Percentiles rank a stretch among this genome's conserved stretches.
Evolutionary conservation across 2,329 filamentous ascomycete species (phyloP).

Genomic region (Colletotrichum incanum): DNA sequence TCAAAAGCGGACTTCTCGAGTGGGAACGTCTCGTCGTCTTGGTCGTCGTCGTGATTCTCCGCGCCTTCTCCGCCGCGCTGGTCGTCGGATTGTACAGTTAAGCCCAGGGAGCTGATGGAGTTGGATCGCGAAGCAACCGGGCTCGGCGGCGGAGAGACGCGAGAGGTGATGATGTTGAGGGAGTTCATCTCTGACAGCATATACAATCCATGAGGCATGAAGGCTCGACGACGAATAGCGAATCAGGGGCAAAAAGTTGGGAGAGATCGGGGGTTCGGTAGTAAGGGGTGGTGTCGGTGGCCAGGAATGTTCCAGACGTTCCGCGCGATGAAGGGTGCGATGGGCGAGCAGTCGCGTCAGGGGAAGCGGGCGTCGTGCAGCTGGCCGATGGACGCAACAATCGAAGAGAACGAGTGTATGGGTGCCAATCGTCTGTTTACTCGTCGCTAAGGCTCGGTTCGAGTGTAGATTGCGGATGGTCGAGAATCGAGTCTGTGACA

Average conservation of each 20-base stretch:
- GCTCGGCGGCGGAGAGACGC: constrained; percentile 77
- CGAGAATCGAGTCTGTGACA: constrained; percentile 12
- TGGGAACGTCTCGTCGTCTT: constrained; percentile 52
- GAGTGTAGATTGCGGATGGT: constrained; percentile 7
- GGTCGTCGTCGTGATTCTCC: constrained; percentile 46
- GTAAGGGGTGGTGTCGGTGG: constrained; percentile 36
- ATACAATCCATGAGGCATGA: constrained; percentile 68
- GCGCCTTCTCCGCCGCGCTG: constrained; percentile 50
- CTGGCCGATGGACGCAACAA: constrained; percentile 10
- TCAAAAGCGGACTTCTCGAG: constrained; percentile 37
- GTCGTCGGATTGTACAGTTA: constrained; percentile 62
- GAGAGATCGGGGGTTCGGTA: constrained; percentile 15
- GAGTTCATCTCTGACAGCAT: constrained; percentile 87
- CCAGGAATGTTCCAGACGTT: constrained; percentile 44
- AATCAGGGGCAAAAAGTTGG: constrained; percentile 1
- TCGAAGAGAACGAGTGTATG: constrained; percentile 33
- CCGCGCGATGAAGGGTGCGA: constrained; percentile 34
- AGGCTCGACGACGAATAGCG: constrained; percentile 25
- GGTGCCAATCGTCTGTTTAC: constrained; percentile 12
- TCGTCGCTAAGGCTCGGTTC: constrained; percentile 13
- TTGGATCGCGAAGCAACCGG: constrained; percentile 72
- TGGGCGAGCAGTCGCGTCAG: constrained; percentile 30
- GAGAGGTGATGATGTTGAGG: constrained; percentile 91
- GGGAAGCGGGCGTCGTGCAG: constrained; percentile 16
- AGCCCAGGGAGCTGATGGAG: constrained; percentile 69